Evolutionary conservation across 1,139 yeast genomes (phyloP).

Genomic region (Geotrichum aggregatum): DNA sequence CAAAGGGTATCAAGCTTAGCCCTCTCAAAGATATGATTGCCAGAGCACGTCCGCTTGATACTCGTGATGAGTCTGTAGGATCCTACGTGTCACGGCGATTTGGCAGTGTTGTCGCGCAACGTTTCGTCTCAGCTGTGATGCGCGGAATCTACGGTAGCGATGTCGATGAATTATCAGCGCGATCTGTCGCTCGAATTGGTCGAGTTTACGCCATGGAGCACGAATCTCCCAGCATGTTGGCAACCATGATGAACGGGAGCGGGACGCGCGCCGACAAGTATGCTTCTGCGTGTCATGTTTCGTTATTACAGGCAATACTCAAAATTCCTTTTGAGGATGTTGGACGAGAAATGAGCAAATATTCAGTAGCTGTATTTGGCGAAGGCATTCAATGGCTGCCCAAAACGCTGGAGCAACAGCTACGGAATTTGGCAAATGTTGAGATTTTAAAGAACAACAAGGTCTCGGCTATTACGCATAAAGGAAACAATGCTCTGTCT

Average conservation of each 20-base stretch:
- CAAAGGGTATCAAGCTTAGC: constrained; percentile 40
- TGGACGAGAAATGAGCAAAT: constrained; percentile 23
- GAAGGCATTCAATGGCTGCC: constrained; percentile 37
- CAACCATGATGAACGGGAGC: constrained; percentile 39
- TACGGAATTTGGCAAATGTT: constrained; percentile 50
- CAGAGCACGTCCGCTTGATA: constrained; percentile 26
- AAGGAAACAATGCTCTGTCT: not conserved
- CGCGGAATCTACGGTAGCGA: constrained; percentile 95
- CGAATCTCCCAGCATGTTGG: constrained; percentile 54
- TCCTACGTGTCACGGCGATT: constrained; percentile 66
- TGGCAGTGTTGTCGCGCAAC: constrained; percentile 56
- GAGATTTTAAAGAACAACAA: constrained; percentile 35
- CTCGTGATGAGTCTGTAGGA: constrained; percentile 66
- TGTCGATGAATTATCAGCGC: constrained; percentile 58
- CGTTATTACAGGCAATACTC: constrained; percentile 30
- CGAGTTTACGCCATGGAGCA: constrained; percentile 53
- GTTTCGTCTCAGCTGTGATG: constrained; percentile 72
- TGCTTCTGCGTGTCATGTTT: constrained; percentile 29
- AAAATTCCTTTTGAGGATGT: constrained; percentile 25
- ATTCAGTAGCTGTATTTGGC: constrained; percentile 32
- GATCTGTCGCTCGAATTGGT: constrained; percentile 44
- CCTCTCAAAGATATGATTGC: constrained; percentile 37
- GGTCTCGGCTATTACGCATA: constrained; percentile 21
- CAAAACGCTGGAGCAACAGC: constrained; percentile 34
- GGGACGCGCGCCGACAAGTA: constrained; percentile 32